A percentile compares a stretch with the other conserved stretches of the same genome.
These are phyloP conservation scores for Suhomyces xylopsoci DNA, from an alignment of 805 yeast species.

Conservation along the genomic window DNA sequence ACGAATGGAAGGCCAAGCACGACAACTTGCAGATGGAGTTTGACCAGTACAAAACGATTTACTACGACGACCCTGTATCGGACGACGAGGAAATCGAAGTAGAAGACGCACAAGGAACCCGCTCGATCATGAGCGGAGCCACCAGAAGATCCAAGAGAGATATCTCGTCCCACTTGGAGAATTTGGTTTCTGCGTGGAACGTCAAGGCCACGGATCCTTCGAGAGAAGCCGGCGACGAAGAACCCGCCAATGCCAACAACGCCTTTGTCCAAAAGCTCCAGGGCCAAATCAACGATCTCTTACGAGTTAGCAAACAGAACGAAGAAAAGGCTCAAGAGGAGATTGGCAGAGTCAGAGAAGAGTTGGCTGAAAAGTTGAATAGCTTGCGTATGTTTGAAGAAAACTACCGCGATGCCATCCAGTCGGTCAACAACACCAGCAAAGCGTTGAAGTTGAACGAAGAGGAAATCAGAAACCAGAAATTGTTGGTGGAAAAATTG, in stretches of 20 bases:
- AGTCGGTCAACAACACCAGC: conserved; percentile 69
- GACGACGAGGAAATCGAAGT: conserved; percentile 20
- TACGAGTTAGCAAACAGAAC: conserved; percentile 43
- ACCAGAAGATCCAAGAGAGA: conserved; percentile 26
- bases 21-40: conserved; percentile 45
- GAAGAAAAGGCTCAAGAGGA: conserved; percentile 25
- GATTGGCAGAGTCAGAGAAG: conserved; percentile 33
- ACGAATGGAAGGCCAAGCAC: conserved; percentile 46
- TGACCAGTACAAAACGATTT: conserved; percentile 36
- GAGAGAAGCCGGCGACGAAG: background rate
- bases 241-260: conserved; percentile 8
- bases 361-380: conserved; percentile 26
- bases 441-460: conserved; percentile 73
- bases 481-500: conserved; percentile 52
- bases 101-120: conserved; percentile 13
- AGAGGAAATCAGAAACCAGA: conserved; percentile 62
- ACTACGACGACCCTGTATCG: conserved; percentile 28
- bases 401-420: conserved; percentile 68
- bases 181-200: conserved; percentile 34
- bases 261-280: conserved; percentile 44
- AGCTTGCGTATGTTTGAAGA: conserved; percentile 47
- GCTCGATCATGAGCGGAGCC: conserved; percentile 21
- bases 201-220: conserved; percentile 9
- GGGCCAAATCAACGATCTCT: conserved; percentile 53
- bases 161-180: conserved; percentile 34